Percentiles rank a stretch among this genome's conserved stretches.
phyloP scores from a whole-genome alignment of 2,329 filamentous ascomycete genomes.

The Golovinomyces cichoracearum region DNA sequence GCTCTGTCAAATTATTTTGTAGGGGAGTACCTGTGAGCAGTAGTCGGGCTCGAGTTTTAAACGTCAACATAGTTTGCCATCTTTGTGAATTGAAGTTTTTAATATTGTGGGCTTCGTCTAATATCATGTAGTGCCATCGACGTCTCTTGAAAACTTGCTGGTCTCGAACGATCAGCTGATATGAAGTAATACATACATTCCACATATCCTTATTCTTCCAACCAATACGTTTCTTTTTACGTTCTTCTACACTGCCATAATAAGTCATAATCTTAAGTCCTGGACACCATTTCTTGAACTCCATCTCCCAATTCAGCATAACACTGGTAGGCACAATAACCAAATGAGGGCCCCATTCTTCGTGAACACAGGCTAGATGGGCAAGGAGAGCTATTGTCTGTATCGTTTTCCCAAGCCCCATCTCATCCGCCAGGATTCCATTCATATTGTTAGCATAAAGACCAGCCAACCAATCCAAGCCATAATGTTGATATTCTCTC shows the following conservation, averaged over 20 bases:
- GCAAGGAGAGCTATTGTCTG: slow-evolving; percentile 88
- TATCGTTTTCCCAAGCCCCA: slow-evolving; percentile 95
- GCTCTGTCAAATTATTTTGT: slow-evolving; percentile 86
- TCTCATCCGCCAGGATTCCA: slow-evolving; percentile 89
- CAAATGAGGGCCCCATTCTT: slow-evolving; percentile 86
- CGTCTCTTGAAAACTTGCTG: slow-evolving; percentile 79
- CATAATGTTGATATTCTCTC: slow-evolving; percentile 87
- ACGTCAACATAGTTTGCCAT: slow-evolving; percentile 84
- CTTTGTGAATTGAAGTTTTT: slow-evolving; percentile 97
- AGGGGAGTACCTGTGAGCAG: slow-evolving; percentile 82
- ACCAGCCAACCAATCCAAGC: slow-evolving; percentile 88
- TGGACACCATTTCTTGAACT: slow-evolving; percentile 97
- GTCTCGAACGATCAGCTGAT: slow-evolving; percentile 85
- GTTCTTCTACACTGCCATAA: slow-evolving; percentile 81
- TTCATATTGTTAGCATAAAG: slow-evolving; percentile 83
- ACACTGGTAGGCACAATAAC: slow-evolving; percentile 94
- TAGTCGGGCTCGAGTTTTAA: slow-evolving; percentile 70
- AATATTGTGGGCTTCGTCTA: slow-evolving; percentile 97
- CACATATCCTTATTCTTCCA: slow-evolving; percentile 86
- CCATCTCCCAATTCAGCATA: slow-evolving; percentile 99
- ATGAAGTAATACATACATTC: slow-evolving; percentile 96
- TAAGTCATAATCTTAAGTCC: slow-evolving; percentile 96
- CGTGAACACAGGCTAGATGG: slow-evolving; percentile 68
- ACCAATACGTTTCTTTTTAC: slow-evolving; percentile 67
- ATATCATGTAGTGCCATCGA: slow-evolving; percentile 90